Base-by-base conservation (phyloP, 768 basidiomycete species). In the Hypsizygus marmoreus region DNA sequence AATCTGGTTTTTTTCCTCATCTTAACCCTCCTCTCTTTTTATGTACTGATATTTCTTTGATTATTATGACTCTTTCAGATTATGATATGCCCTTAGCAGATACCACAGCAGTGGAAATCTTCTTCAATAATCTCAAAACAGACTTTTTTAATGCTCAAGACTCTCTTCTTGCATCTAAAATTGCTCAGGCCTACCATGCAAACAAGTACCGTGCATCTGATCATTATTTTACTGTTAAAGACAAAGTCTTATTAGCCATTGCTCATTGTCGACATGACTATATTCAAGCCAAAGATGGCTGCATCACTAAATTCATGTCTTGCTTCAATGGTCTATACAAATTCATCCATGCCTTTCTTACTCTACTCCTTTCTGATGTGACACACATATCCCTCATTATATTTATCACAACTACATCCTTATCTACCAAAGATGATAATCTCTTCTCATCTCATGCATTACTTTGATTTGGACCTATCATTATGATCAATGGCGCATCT, bases 281-380 rank as follows among this genome's bases (percentile, higher is more conserved):
- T 45, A 60, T 36, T 17, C 34, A 60, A 20, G 16, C 58, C 2
- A 39, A 50, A n/a, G 67, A 64, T 0, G 54, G 58, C 2, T 50
- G 59, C 0, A 67, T 67, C 0, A 69, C 67, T 0, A 76, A 77
- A 35, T 74, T 74, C 44, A 67, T 76, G 55, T 65, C 69, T 0
- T 44, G 63, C 0, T 70, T 48, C 11, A 63, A 73, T 38, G 58
- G 67, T 0, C 61, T 56, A 0, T 64, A 64, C 36, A 19, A 8
- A 2, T 32, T 73, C 12, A 25, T 12, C 8, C 33, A 35, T 4
- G 33, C n/a, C 9, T 35, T 35, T 33, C 4, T 41, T 72, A 0
- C 64, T 70, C 0, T 56, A 55, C 30, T 43, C 44, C 20, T 54
- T 46, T 30, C 29, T n/a, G n/a, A 30, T 30, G 29, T 30, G 9